Evolutionary conservation across 2,329 filamentous ascomycete genomes (phyloP), one percentile per base, ranked within the genome.

Genomic region (Beauveria asiatica): DNA sequence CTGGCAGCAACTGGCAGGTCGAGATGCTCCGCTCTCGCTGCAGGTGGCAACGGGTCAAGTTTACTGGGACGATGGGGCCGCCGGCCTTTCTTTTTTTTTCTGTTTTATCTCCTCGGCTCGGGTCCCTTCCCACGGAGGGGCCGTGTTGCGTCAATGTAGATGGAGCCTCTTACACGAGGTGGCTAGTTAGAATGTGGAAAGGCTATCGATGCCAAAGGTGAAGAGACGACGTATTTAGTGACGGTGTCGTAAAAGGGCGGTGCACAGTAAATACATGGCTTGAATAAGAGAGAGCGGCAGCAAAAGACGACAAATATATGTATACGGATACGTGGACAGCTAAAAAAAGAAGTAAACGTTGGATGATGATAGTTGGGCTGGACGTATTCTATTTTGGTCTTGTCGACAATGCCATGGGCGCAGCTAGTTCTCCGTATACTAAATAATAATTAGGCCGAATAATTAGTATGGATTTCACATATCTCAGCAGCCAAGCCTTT

Each of bases 111-210:
- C 27, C 16, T 42, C 11, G 27, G 19, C 23, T 46, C 21, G 37
- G 27, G 45, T 37, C 13, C 33, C 11, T 37, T 37, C 33, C 33
- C 5, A 37, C 21, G 21, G 55, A 57, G 56, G 48, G 57, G 25
- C 49, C 39, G 49, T 59, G 57, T 45, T 53, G 41, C 57, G 48
- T 52, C 25, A 19, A 46, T 39, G 48, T 52, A 19, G 27, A 46
- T 52, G 57, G 57, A 59, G 57, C 57, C 39, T 52, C 46, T 52
- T 59, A 53, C 57, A 59, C 57, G 41, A 59, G 57, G 57, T 59
- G 39, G 39, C 21, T 55, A 19, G 25, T 41, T 48, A 41, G 54
- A 44, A 45, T 16, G 23, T 17, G 45, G 37, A 45, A 37, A 25
- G 37, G 33, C 46, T 51, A 48, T 51, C 37, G 56, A 49, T 49